Evolutionary conservation across 2,329 filamentous ascomycete genomes (phyloP).

Genomic region (Cordyceps cicadae): DNA sequence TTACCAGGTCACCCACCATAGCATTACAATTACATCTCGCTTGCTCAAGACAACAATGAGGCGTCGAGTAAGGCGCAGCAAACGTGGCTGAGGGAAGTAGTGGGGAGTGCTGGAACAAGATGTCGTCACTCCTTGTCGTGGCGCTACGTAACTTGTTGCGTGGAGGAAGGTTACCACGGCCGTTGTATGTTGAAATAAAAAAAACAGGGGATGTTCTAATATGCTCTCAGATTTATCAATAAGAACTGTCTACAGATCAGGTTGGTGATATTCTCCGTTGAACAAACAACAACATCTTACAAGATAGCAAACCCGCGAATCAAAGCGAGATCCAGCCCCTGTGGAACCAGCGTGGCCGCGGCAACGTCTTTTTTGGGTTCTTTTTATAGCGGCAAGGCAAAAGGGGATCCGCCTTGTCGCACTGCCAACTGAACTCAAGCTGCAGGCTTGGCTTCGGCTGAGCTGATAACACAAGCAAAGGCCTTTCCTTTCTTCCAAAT

Average conservation of each 20-base stretch:
- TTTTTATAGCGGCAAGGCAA: neutral
- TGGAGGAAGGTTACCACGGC: neutral
- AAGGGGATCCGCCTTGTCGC: constrained; percentile 4
- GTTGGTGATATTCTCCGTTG: too few species aligned
- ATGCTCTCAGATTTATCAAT: too few species aligned
- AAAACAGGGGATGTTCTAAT: too few species aligned
- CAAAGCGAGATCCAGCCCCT: neutral
- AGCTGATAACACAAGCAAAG: constrained; percentile 2
- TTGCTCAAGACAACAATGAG: neutral
- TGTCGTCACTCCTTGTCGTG: neutral
- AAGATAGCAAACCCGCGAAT: too few species aligned
- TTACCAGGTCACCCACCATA: neutral
- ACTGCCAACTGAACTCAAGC: constrained; percentile 3
- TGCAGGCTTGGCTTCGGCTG: neutral
- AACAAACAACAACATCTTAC: too few species aligned
- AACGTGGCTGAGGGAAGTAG: neutral
- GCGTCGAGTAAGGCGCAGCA: constrained; percentile 2
- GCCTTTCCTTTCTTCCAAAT: neutral
- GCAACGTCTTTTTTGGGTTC: constrained; percentile 2
- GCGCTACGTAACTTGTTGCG: neutral
- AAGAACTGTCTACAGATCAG: too few species aligned
- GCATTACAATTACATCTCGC: too few species aligned
- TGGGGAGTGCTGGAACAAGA: neutral
- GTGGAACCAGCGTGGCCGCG: constrained; percentile 9
- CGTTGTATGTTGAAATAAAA: too few species aligned